Evolutionary conservation across 2,329 filamentous ascomycete species (phyloP).

Genomic region (Myrmaecium sp.): DNA sequence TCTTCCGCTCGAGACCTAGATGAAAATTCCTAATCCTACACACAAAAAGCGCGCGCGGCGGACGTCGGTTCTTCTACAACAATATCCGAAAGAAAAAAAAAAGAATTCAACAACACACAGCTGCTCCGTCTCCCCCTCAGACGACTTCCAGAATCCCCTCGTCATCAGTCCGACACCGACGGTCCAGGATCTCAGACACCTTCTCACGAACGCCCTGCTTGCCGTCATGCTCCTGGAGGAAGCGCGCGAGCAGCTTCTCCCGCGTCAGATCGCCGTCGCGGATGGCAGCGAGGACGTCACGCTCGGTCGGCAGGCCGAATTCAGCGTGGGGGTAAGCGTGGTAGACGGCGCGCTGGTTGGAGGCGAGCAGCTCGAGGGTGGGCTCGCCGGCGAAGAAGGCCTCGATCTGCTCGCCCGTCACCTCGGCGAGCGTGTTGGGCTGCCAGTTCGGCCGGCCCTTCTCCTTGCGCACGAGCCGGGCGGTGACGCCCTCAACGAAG

Average conservation of each 20-base stretch:
- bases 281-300: constrained; percentile 34
- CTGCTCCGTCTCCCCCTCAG: constrained; percentile 26
- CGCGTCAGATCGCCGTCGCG: constrained; percentile 10
- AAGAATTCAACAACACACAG: too few relatives aligned
- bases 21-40: too few relatives aligned
- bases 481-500: constrained; percentile 81
- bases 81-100: too few relatives aligned
- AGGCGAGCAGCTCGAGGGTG: constrained; percentile 43
- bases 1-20: too few relatives aligned
- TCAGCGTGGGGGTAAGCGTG: constrained; percentile 52
- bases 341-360: constrained; percentile 37
- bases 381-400: constrained; percentile 47
- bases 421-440: constrained; percentile 53
- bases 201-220: constrained; percentile 39
- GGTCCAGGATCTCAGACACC: constrained; percentile 29
- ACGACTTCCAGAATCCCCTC: constrained; percentile 27
- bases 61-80: too few relatives aligned
- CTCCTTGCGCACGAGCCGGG: constrained; percentile 57
- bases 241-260: constrained; percentile 18
- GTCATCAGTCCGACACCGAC: constrained; percentile 9
- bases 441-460: constrained; percentile 55
- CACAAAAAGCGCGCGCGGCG: too few relatives aligned
- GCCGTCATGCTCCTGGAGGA: constrained; percentile 24
- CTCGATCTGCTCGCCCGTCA: constrained; percentile 41
- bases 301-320: constrained; percentile 60